Evolutionary conservation across 371 early-diverging fungal genomes (phyloP), one percentile per base, ranked within the genome.

Genomic region (Apophysomyces ossiformis): DNA sequence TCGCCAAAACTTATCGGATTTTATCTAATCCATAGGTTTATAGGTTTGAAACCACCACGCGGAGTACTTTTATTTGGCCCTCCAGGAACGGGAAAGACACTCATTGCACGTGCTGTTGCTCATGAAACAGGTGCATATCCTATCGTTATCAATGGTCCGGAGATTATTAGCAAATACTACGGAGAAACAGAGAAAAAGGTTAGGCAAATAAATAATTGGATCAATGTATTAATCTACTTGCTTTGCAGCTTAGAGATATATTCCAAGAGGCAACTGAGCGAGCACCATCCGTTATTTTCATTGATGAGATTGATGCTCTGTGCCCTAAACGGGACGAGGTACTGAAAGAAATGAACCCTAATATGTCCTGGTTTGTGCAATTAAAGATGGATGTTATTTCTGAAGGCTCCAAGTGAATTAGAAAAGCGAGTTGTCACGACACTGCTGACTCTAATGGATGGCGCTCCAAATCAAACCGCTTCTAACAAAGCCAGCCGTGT

Each of bases 271-370:
- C 99, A 0, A 81, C 81, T 21, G 88, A 90, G 18, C 87, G 86
- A 26, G 88, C 93, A 15, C 99, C 99, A 1, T 83, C 94, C 15
- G 93, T 99, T 35, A 92, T 99, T 16, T 97, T 99, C 74, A 95
- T 99, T 65, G 99, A 99, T 74, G 99, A 99, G 75, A 95, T 99
- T 61, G 99, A 99, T 69, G 94, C 98, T 0, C 83, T 99, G 0
- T 96, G 96, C 71, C 95, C 98, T 0, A 92, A 89, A 65, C 85
- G 98, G n/a, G 94, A 95, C 54, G 89, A 90, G 67, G 90, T 88
- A 26, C 2, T 26, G 3, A 26, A 26, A 26, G 2, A 26, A 1
- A 26, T 3, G 32, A 26, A 26, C 1, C 32, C 32, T 26, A 26
- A 26, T 26, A 26, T 26, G 32, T 2, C 32, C 1, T 26, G 32